These are phyloP conservation scores for Withania somnifera DNA, from an alignment of 305 asterid genomes.

Conservation along the genomic window DNA sequence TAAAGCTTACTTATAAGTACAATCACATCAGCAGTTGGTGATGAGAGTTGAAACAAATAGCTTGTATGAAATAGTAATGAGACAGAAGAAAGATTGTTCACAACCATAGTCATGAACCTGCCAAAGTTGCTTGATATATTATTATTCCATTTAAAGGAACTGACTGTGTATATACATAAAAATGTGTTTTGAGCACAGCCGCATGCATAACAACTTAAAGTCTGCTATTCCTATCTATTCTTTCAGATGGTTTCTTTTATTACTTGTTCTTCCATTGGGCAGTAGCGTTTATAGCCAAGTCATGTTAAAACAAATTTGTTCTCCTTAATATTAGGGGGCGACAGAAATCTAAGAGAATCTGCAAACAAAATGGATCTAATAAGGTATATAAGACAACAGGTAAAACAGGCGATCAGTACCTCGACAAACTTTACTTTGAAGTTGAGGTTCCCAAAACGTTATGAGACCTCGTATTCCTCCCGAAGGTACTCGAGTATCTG, in stretches of 20 bases:
- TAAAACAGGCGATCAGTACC: constrained; percentile 24
- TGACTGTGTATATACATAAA: neutral
- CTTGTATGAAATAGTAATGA: neutral
- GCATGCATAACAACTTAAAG: neutral
- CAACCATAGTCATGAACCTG: neutral
- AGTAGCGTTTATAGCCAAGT: neutral
- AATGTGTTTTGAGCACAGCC: neutral
- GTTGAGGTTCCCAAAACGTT: constrained; percentile 91
- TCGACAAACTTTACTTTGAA: constrained; percentile 86
- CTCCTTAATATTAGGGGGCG: neutral
- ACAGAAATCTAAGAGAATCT: neutral
- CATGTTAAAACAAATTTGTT: neutral
- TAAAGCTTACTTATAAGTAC: neutral
- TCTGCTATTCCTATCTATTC: neutral
- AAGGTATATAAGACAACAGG: neutral
- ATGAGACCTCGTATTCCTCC: constrained; percentile 92
- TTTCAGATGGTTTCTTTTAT: too few relatives aligned
- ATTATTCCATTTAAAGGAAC: neutral
- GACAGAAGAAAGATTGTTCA: neutral
- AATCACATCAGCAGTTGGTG: neutral
- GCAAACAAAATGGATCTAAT: neutral
- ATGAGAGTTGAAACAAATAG: neutral
- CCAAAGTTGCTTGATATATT: neutral
- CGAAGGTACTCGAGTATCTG: constrained; percentile 82
- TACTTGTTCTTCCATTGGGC: neutral